Conservation (phyloP, 805 yeast genomes). For the Cyberlindnera mycetangii region DNA sequence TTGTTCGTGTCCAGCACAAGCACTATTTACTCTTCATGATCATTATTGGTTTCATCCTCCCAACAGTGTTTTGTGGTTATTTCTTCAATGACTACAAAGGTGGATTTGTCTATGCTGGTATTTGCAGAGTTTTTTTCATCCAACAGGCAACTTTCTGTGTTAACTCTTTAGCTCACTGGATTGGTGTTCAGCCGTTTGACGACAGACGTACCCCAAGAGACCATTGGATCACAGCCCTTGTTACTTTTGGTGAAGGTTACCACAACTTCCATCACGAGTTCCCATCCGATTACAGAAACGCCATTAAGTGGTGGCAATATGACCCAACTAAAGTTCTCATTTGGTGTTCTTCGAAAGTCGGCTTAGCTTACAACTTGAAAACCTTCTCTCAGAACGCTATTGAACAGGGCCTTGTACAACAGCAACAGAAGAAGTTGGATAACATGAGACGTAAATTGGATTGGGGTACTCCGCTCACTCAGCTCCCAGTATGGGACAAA, state of each 20-base stretch:
- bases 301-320: slow-evolving; percentile 83
- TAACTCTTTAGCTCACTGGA: slow-evolving; percentile 83
- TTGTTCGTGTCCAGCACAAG: slow-evolving; percentile 78
- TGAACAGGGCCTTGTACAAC: slow-evolving; percentile 79
- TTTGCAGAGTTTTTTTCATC: slow-evolving; percentile 62
- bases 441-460: slow-evolving; percentile 56
- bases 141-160: slow-evolving; percentile 89
- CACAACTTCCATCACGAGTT: slow-evolving; percentile 90
- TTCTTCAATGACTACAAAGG: slow-evolving; percentile 62
- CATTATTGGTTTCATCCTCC: slow-evolving; percentile 56
- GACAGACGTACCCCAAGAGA: slow-evolving; percentile 87
- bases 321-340: slow-evolving; percentile 76
- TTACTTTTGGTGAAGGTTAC: slow-evolving; percentile 87
- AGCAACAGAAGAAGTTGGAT: slow-evolving; percentile 77
- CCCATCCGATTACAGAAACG: slow-evolving; percentile 87
- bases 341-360: slow-evolving; percentile 56
- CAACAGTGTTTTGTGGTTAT: slow-evolving; percentile 54
- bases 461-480: slow-evolving; percentile 72
- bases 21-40: slow-evolving; percentile 67
- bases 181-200: slow-evolving; percentile 83
- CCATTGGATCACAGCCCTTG: slow-evolving; percentile 74
- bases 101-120: slow-evolving; percentile 75
- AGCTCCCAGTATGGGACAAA: slow-evolving; percentile 74
- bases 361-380: slow-evolving; percentile 66
- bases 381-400: slow-evolving; percentile 78